Percentiles rank a stretch among this genome's conserved stretches.
These are phyloP conservation scores for Boletus huronensis DNA, from an alignment of 768 basidiomycete genomes.

Conservation along the genomic window DNA sequence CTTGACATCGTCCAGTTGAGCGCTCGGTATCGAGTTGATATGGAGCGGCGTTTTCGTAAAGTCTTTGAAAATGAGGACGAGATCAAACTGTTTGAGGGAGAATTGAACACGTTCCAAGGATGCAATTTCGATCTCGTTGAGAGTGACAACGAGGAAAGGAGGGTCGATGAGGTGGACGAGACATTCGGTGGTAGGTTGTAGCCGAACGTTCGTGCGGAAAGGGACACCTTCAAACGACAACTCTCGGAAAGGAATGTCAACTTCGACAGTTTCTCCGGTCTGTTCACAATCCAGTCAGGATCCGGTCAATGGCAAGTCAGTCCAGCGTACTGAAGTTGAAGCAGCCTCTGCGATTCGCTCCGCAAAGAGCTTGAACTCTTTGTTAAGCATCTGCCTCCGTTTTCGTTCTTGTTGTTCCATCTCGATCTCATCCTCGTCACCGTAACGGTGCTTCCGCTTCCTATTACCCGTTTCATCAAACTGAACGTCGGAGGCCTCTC, in stretches of 20 bases:
- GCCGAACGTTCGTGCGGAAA: slow-evolving; percentile 87
- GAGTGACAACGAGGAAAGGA: slow-evolving; percentile 93
- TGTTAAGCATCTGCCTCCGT: slow-evolving; percentile 84
- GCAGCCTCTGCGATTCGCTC: slow-evolving; percentile 88
- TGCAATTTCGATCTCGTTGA: slow-evolving; percentile 93
- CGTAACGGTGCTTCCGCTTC: slow-evolving; percentile 94
- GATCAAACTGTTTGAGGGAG: slow-evolving; percentile 92
- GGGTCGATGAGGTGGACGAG: slow-evolving; percentile 92
- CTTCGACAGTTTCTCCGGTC: slow-evolving; percentile 82
- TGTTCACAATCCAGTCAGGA: slow-evolving; percentile 27
- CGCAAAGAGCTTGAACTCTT: slow-evolving; percentile 90
- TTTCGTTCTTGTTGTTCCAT: slow-evolving; percentile 97
- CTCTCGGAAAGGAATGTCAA: slow-evolving; percentile 96
- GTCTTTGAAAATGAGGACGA: slow-evolving; percentile 96
- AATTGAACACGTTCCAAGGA: slow-evolving; percentile 97
- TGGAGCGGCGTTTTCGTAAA: slow-evolving; percentile 90
- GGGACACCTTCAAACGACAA: slow-evolving; percentile 97
- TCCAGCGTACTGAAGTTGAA: slow-evolving; percentile 59
- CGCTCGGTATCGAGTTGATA: slow-evolving; percentile 91
- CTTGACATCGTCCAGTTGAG: slow-evolving; percentile 94
- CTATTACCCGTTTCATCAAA: slow-evolving; percentile 99
- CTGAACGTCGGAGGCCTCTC: slow-evolving; percentile 95
- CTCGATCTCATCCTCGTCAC: slow-evolving; percentile 98
- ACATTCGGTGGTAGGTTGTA: slow-evolving; percentile 96
- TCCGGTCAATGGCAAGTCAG: not conserved